Base-by-base conservation (phyloP, 257 asterid species). In the Coffea eugenioides region DNA sequence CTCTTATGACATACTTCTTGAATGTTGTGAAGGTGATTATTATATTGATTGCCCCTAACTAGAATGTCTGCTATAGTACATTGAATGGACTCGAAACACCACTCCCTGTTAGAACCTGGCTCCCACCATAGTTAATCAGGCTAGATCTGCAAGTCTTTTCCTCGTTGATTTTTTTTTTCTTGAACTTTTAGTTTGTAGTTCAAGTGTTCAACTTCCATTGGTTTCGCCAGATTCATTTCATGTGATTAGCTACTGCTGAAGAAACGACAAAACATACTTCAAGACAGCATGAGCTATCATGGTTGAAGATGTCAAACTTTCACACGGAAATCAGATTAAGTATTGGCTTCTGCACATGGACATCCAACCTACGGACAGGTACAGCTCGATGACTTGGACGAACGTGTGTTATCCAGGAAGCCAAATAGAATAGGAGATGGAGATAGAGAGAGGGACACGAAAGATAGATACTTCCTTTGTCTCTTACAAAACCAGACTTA, bases 341-440 rank as follows among this genome's bases (percentile, higher is more conserved):
- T 31, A 31, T 31, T n/a, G 81, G 61, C 49, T 27, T 49, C 41
- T 34, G 85, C 89, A 88, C 91, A 85, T 85, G 89, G 85, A 74
- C 85, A 78, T 80, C 89, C 79, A 76, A 76, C 67, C 80, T 71
- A 18, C 75, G 59, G 75, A 71, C 75, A 71, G 52, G 75, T 74
- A 87, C 90, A 83, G 86, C 89, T 87, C 90, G 79, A 76, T 81
- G 74, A 69, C 85, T 77, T 80, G 82, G 73, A 73, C 46, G 77
- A 34, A 83, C 67, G 74, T 69, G 74, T 20, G 74, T 65, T 36
- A 46, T 80, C 81, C 84, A 64, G 75, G 79, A 74, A 62, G 25
- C 10, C 27, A 77, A 82, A 56, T 49, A 80, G 49, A 81, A 36
- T 76, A 81, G 46, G 56, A 11, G 74, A 79, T 77, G 65, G 43